phyloP scores from a whole-genome alignment of 805 yeast species.

The Kluyveromyces aestuarii region DNA sequence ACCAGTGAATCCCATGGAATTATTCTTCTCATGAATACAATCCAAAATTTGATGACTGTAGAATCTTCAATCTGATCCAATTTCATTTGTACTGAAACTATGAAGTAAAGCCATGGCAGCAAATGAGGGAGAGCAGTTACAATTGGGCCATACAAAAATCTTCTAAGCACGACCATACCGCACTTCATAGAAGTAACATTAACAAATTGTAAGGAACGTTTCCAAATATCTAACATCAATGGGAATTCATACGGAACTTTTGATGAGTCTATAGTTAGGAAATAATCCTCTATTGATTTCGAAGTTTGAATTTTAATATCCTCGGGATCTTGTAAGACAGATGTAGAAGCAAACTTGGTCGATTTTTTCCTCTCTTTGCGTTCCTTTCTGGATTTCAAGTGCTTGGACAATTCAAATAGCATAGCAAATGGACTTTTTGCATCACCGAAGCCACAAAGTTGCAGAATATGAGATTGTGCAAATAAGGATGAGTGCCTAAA shows the following conservation, averaged over 20 bases:
- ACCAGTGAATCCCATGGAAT: conserved; percentile 65
- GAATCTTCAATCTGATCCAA: conserved; percentile 24
- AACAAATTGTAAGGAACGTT: conserved; percentile 42
- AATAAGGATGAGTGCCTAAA: conserved; percentile 67
- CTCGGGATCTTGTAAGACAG: conserved; percentile 1
- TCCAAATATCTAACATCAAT: conserved; percentile 36
- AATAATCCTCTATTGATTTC: conserved; percentile 10
- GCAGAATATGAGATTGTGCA: conserved; percentile 68
- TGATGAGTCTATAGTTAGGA: conserved; percentile 23
- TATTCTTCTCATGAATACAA: conserved; percentile 34
- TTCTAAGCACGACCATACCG: conserved; percentile 56
- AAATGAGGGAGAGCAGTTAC: conserved; percentile 64
- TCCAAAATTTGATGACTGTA: conserved; percentile 22
- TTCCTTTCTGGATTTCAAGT: conserved; percentile 60
- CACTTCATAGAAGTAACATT: conserved; percentile 60
- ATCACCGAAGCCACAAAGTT: conserved; percentile 71
- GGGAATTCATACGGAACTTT: conserved; percentile 19
- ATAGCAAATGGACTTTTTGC: conserved; percentile 68
- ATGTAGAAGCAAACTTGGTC: conserved; percentile 9
- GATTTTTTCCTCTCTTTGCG: conserved; percentile 53
- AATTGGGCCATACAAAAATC: conserved; percentile 59
- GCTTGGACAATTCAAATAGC: conserved; percentile 62
- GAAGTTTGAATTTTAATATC: background rate
- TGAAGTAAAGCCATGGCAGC: conserved; percentile 68
- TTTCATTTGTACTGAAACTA: conserved; percentile 54